Percentiles rank a stretch among this genome's conserved stretches.
Conservation (phyloP, 2,329 filamentous ascomycete species). For the Curvularia hawaiiensis region DNA sequence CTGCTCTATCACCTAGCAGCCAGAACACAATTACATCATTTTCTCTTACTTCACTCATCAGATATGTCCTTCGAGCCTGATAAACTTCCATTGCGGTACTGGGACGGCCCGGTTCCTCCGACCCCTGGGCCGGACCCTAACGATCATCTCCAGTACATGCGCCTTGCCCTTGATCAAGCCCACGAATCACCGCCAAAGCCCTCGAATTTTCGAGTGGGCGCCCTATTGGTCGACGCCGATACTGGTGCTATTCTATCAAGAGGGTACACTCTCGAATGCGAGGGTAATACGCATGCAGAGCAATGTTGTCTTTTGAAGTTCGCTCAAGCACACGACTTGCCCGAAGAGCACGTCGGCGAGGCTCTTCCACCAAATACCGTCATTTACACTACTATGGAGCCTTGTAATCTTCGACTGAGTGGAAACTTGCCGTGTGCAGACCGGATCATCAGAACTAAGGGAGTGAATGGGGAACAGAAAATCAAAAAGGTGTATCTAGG, state of each 20-base stretch:
- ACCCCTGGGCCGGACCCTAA: conserved; percentile 28
- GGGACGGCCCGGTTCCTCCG: conserved; percentile 27
- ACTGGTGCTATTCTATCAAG: conserved; percentile 70
- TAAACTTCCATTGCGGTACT: conserved; percentile 25
- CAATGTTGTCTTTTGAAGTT: conserved; percentile 88
- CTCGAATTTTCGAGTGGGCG: conserved; percentile 92
- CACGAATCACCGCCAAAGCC: conserved; percentile 81
- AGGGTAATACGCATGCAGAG: conserved; percentile 95
- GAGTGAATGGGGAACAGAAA: conserved; percentile 55
- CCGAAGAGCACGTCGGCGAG: conserved; percentile 61
- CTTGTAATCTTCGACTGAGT: conserved; percentile 74
- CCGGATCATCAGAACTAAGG: conserved; percentile 65
- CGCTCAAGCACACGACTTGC: conserved; percentile 40
- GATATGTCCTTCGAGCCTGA: conserved; percentile 26
- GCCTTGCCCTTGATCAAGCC: conserved; percentile 75
- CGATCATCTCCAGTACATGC: conserved; percentile 61
- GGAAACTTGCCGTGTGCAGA: conserved; percentile 80
- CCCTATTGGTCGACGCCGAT: conserved; percentile 71
- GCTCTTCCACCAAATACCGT: conserved; percentile 60
- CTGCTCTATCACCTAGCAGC: conserved; percentile 8
- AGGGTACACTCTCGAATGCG: conserved; percentile 88
- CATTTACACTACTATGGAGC: conserved; percentile 94
- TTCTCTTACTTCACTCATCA: conserved; percentile 16
- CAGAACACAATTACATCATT: conserved; percentile 13
- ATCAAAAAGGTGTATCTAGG: conserved; percentile 85